A percentile compares a stretch with the other conserved stretches of the same genome.
These are phyloP conservation scores for Tulasnella sp. DNA, from an alignment of 768 basidiomycete species.

Conservation along the genomic window DNA sequence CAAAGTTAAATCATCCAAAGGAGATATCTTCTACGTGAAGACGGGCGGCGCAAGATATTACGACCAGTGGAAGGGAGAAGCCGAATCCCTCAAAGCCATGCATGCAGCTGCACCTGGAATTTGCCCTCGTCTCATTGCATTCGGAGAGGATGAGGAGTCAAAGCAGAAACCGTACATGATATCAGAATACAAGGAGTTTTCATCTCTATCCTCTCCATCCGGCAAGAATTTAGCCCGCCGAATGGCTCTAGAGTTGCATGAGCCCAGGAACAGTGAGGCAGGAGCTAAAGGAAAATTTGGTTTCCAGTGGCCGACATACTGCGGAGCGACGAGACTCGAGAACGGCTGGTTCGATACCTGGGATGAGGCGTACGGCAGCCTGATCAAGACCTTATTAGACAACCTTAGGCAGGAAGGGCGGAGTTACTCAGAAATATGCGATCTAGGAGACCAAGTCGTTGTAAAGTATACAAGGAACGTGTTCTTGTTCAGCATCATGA, in stretches of 20 bases:
- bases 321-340: conserved; percentile 54
- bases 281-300: conserved; percentile 41
- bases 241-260: conserved; percentile 57
- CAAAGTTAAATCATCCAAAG: conserved; percentile 41
- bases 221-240: conserved; percentile 45
- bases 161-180: conserved; percentile 47
- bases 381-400: conserved; percentile 47
- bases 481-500: neutral
- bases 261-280: conserved; percentile 19
- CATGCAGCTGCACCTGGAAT: conserved; percentile 53
- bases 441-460: conserved; percentile 41
- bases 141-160: conserved; percentile 35
- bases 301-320: conserved; percentile 64
- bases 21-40: conserved; percentile 52
- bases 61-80: conserved; percentile 62
- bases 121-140: conserved; percentile 37
- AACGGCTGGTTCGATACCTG: conserved; percentile 67
- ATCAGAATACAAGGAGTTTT: conserved; percentile 59
- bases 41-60: conserved; percentile 37
- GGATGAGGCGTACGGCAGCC: conserved; percentile 52
- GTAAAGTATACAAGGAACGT: conserved; percentile 26
- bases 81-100: conserved; percentile 55
- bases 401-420: conserved; percentile 33
- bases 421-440: conserved; percentile 34
- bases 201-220: conserved; percentile 33